Percentiles rank a stretch among this genome's conserved stretches.
Conservation (phyloP, 164 flowering plant species). For the Magnolia sinica region DNA sequence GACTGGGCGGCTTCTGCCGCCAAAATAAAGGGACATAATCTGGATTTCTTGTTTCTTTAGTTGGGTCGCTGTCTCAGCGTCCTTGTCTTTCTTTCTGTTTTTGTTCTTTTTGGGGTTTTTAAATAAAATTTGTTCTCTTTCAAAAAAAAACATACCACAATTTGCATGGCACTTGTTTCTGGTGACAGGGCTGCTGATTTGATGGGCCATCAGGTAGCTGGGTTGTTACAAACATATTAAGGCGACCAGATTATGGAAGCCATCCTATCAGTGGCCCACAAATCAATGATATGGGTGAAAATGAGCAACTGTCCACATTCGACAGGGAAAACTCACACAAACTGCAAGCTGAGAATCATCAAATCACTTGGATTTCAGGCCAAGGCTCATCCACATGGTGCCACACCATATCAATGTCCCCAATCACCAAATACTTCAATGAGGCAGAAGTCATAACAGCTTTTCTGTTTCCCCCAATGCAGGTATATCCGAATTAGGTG, state of each 20-base stretch:
- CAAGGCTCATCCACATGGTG: neutral
- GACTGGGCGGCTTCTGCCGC: no score
- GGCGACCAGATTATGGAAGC: neutral
- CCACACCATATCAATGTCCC: neutral
- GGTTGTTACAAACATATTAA: neutral
- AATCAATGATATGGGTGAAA: conserved; percentile 8
- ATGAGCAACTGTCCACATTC: no score
- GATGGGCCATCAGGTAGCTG: neutral
- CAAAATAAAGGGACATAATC: no score
- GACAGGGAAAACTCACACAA: no score
- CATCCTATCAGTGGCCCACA: conserved; percentile 22
- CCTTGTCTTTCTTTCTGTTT: no score
- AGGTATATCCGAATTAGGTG: neutral
- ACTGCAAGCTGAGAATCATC: no score
- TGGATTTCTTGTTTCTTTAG: no score
- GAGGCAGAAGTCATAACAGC: neutral
- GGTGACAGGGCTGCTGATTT: neutral
- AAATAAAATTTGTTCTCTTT: no score
- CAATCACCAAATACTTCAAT: neutral
- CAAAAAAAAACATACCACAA: neutral
- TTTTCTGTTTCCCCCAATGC: neutral
- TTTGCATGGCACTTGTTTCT: neutral
- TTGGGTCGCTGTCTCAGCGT: no score
- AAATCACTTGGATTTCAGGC: neutral
- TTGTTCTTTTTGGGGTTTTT: no score